A percentile compares a stretch with the other conserved stretches of the same genome.
phyloP scores from a whole-genome alignment of 371 early-diverging fungal genomes.

The Phascolomyces articulosus region DNA sequence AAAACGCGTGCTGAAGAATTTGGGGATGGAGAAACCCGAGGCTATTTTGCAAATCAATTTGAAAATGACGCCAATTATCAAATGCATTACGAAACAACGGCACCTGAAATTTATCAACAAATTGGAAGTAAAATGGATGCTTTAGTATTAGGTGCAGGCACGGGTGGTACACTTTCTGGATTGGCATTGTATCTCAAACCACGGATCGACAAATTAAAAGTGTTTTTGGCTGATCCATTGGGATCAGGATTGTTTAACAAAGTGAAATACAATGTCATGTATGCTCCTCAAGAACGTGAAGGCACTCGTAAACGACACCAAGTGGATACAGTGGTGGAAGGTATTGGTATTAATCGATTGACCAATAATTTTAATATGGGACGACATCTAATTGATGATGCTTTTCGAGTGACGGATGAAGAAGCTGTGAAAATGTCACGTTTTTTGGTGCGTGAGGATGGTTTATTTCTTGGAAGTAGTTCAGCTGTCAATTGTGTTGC shows the following conservation, averaged over 20 bases:
- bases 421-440: slow-evolving; percentile 93
- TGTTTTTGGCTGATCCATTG: slow-evolving; percentile 90
- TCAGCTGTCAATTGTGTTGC: slow-evolving; percentile 94
- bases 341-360: slow-evolving; percentile 94
- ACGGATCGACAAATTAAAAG: slow-evolving; percentile 57
- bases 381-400: slow-evolving; percentile 78
- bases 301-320: slow-evolving; percentile 93
- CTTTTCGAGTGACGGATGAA: slow-evolving; percentile 85
- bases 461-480: slow-evolving; percentile 89
- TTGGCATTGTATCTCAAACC: slow-evolving; percentile 82
- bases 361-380: slow-evolving; percentile 83
- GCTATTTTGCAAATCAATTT: slow-evolving; percentile 93
- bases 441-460: slow-evolving; percentile 85
- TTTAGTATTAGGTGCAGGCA: slow-evolving; percentile 89
- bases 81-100: slow-evolving; percentile 85
- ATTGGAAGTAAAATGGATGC: slow-evolving; percentile 75
- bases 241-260: slow-evolving; percentile 94
- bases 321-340: slow-evolving; percentile 96
- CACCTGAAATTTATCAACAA: slow-evolving; percentile 88
- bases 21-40: slow-evolving; percentile 35
- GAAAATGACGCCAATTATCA: slow-evolving; percentile 87
- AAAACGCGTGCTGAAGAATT: slow-evolving; percentile 74
- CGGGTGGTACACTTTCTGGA: slow-evolving; percentile 95
- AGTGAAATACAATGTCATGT: slow-evolving; percentile 90
- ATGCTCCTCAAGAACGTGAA: slow-evolving; percentile 85